A percentile compares a stretch with the other conserved stretches of the same genome.
Evolutionary conservation across 805 yeast species (phyloP).

Genomic region (Myxozyma nipponensis): DNA sequence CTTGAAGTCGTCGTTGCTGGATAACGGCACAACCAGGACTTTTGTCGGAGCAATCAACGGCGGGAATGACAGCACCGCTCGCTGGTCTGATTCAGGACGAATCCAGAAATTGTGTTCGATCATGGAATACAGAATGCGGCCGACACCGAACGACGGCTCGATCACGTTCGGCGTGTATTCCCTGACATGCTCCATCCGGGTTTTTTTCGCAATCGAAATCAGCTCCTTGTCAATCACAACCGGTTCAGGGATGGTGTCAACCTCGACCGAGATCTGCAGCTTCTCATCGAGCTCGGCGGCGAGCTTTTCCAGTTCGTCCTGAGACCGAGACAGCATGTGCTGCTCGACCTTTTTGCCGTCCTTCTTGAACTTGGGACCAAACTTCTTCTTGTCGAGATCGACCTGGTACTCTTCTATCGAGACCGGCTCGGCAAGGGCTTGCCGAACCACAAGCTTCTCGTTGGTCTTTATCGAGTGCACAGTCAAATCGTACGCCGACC

Average conservation of each 20-base stretch:
- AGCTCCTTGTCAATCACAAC: conserved; percentile 72
- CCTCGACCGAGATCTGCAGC: conserved; percentile 61
- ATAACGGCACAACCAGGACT: conserved; percentile 90
- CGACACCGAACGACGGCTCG: conserved; percentile 99
- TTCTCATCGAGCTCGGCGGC: conserved; percentile 60
- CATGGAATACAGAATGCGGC: conserved; percentile 88
- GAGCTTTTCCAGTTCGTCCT: conserved; percentile 77
- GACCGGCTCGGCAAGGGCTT: conserved; percentile 78
- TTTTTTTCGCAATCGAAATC: conserved; percentile 70
- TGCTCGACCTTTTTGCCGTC: conserved; percentile 91
- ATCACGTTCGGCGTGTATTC: conserved; percentile 96
- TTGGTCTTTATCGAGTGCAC: conserved; percentile 94
- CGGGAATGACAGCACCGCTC: conserved; percentile 87
- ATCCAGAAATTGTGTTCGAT: conserved; percentile 95
- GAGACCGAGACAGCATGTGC: conserved; percentile 70
- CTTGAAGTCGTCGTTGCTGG: conserved; percentile 72
- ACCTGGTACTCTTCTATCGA: conserved; percentile 80
- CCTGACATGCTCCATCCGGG: conserved; percentile 83
- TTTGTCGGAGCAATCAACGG: conserved; percentile 97
- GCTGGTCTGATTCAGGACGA: conserved; percentile 83
- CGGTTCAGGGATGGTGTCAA: conserved; percentile 57
- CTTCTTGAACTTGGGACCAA: conserved; percentile 96
- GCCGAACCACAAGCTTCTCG: conserved; percentile 92
- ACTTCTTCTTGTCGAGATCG: conserved; percentile 87
- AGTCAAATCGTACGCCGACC: conserved; percentile 94